Evolutionary conservation across 768 basidiomycete species (phyloP).

Genomic region (Jaapia argillacea): DNA sequence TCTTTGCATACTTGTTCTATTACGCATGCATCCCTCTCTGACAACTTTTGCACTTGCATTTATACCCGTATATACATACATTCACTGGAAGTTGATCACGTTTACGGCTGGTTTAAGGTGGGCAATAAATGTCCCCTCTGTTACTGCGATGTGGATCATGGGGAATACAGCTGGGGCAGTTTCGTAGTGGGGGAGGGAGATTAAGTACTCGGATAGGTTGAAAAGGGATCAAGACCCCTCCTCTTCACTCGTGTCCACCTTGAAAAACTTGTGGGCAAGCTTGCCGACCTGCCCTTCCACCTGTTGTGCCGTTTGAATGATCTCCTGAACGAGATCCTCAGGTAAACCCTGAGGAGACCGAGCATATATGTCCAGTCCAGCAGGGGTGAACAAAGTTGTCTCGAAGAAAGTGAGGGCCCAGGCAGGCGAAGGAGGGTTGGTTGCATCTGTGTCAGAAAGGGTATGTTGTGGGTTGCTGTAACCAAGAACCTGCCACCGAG

Average conservation of each 20-base stretch:
- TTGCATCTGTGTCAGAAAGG: background rate
- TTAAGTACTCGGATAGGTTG: background rate
- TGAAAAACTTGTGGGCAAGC: slow-evolving; percentile 14
- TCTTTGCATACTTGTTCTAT: too few species aligned
- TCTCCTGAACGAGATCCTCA: slow-evolving; percentile 7
- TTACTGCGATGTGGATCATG: too few species aligned
- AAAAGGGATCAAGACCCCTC: background rate
- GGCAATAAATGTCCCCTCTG: too few species aligned
- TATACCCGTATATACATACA: too few species aligned
- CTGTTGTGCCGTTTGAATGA: slow-evolving; percentile 7
- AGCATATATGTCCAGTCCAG: slow-evolving; percentile 31
- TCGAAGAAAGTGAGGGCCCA: slow-evolving; percentile 28
- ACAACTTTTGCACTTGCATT: too few species aligned
- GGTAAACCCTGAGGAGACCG: slow-evolving; percentile 10
- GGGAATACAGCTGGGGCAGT: too few species aligned
- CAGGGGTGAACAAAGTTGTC: slow-evolving; percentile 32
- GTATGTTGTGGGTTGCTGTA: slow-evolving; percentile 8
- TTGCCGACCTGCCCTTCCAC: slow-evolving; percentile 14
- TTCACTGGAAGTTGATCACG: too few species aligned
- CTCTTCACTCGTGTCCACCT: slow-evolving; percentile 11
- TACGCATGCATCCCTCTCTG: too few species aligned
- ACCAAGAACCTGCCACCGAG: slow-evolving; percentile 31
- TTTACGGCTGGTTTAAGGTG: too few species aligned
- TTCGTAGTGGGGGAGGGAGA: background rate
- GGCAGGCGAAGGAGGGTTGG: background rate